Percentiles rank a stretch among this genome's conserved stretches.
Conservation (phyloP, 148 eudicot genomes). For the Rhododendron kiyosumense region DNA sequence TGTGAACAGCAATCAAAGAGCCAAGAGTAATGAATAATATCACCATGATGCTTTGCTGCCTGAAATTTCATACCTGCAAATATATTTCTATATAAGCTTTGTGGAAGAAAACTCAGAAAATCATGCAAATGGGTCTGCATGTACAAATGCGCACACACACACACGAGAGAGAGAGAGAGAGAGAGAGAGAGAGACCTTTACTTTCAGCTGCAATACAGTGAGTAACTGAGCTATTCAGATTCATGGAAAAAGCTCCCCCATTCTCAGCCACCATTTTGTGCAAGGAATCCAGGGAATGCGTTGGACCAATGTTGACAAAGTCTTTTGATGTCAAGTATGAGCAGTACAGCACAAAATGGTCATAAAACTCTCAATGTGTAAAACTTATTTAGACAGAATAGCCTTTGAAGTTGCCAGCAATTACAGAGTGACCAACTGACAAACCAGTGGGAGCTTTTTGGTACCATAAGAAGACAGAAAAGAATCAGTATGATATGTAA, state of each 20-base stretch:
- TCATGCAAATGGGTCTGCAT: not conserved
- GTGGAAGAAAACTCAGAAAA: not conserved
- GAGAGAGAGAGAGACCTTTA: conserved; percentile 40
- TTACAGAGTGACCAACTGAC: not conserved
- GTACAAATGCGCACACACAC: not conserved
- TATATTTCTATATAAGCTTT: not conserved
- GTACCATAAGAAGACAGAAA: not conserved
- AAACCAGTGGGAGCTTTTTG: not conserved
- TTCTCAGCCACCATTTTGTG: conserved; percentile 88
- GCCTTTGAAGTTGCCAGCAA: not conserved
- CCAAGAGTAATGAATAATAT: conserved; percentile 88
- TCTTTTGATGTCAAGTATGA: conserved; percentile 34
- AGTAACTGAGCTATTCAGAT: conserved; percentile 77
- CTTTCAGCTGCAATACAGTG: conserved; percentile 89
- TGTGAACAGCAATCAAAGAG: conserved; percentile 72
- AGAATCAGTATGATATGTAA: not conserved
- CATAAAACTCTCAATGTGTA: not conserved
- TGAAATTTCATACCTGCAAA: conserved; percentile 70
- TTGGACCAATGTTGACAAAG: conserved; percentile 69
- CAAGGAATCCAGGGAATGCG: conserved; percentile 52
- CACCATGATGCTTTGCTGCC: conserved; percentile 82
- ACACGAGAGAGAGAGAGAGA: not conserved
- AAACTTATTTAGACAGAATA: not conserved
- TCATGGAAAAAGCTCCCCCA: conserved; percentile 96
- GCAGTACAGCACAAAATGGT: not conserved